Evolutionary conservation across 2,329 filamentous ascomycete species (phyloP).

Genomic region (Fusarium sp.): DNA sequence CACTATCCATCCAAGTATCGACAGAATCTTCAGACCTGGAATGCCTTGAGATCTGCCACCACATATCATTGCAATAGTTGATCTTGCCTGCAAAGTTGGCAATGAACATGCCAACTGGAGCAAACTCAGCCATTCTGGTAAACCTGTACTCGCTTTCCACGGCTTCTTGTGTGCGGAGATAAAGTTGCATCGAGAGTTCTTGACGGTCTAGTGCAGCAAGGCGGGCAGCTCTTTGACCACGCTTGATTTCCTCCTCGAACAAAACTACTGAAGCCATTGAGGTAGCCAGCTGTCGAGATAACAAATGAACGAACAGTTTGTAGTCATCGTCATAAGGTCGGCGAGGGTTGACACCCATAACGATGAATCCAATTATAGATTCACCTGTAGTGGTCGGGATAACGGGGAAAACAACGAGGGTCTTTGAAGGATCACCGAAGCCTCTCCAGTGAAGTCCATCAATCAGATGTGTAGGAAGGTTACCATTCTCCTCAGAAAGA

Average conservation of each 20-base stretch:
- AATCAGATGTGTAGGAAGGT: slow-evolving; percentile 73
- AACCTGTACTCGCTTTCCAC: slow-evolving; percentile 81
- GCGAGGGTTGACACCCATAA: slow-evolving; percentile 82
- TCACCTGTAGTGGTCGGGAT: slow-evolving; percentile 80
- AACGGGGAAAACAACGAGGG: slow-evolving; percentile 82
- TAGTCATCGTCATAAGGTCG: slow-evolving; percentile 86
- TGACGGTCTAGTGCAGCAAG: slow-evolving; percentile 82
- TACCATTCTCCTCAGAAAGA: slow-evolving; percentile 74
- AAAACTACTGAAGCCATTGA: slow-evolving; percentile 84
- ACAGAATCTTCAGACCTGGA: slow-evolving; percentile 69
- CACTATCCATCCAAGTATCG: slow-evolving; percentile 78
- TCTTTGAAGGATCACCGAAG: slow-evolving; percentile 76
- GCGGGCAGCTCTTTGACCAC: slow-evolving; percentile 78
- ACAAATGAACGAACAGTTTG: slow-evolving; percentile 78
- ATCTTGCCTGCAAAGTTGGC: slow-evolving; percentile 78
- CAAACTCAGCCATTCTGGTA: slow-evolving; percentile 85
- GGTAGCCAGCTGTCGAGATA: slow-evolving; percentile 81
- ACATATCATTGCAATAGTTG: slow-evolving; percentile 86
- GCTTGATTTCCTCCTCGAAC: slow-evolving; percentile 84
- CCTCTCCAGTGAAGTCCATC: slow-evolving; percentile 77
- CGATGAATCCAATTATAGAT: slow-evolving; percentile 79
- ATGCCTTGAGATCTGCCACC: slow-evolving; percentile 77
- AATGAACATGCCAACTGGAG: slow-evolving; percentile 87
- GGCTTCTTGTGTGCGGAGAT: slow-evolving; percentile 71
- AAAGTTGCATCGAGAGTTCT: slow-evolving; percentile 80